These are phyloP conservation scores for Arabidopsis suecica DNA, from an alignment of 345 rosid species.

Conservation along the genomic window DNA sequence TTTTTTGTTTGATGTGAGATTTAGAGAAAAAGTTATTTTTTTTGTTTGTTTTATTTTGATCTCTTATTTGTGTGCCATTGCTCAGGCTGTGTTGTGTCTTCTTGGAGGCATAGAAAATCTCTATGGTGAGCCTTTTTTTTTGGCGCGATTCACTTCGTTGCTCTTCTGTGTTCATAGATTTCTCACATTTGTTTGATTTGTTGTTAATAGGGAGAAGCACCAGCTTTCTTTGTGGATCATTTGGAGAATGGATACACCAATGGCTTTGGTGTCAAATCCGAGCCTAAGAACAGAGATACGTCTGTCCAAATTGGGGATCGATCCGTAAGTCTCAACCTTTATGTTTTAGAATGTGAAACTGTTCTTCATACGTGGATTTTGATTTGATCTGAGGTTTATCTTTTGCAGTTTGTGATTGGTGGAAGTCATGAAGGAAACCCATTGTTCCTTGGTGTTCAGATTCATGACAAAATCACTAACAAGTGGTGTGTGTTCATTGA, in stretches of 20 bases:
- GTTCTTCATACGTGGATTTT: conserved; percentile 16
- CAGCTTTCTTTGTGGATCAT: conserved; percentile 59
- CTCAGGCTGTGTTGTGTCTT: conserved; percentile 67
- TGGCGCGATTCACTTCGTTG: conserved; percentile 42
- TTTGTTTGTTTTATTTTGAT: conserved; percentile 37
- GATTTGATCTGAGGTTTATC: conserved; percentile 31
- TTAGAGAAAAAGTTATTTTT: not conserved
- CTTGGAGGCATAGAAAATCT: conserved; percentile 60
- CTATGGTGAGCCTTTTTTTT: conserved; percentile 82
- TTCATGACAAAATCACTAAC: conserved; percentile 55
- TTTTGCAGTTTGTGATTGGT: conserved; percentile 74
- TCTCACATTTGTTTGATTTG: conserved; percentile 37
- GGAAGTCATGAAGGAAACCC: conserved; percentile 56
- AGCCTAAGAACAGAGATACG: conserved; percentile 49
- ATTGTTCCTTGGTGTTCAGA: conserved; percentile 59
- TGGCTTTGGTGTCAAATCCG: conserved; percentile 57
- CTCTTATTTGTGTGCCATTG: conserved; percentile 48
- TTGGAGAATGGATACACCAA: conserved; percentile 49
- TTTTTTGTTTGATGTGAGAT: conserved; percentile 12
- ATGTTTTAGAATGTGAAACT: conserved; percentile 8
- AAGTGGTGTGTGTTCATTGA: conserved; percentile 55
- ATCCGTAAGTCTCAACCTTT: conserved; percentile 53
- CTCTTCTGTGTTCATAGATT: conserved; percentile 34
- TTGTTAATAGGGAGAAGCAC: conserved; percentile 78
- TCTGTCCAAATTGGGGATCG: conserved; percentile 52